phyloP scores from a whole-genome alignment of 225 moss, liverwort and hornwort species.

The Lunularia cruciata region DNA sequence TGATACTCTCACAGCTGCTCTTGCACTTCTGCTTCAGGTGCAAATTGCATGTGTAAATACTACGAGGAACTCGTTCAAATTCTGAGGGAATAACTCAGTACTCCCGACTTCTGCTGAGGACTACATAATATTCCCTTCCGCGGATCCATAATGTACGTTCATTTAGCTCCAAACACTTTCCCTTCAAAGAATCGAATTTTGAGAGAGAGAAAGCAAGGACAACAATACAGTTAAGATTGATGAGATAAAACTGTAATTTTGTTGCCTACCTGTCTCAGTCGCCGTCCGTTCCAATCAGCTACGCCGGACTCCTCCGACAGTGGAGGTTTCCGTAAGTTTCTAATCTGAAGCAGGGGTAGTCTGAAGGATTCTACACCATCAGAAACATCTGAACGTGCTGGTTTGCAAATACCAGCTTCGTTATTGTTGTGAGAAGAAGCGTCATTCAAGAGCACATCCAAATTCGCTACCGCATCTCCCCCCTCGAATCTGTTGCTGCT shows the following conservation, averaged over 20 bases:
- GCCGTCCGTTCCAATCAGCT: conserved; percentile 59
- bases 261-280: conserved; percentile 72
- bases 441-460: conserved; percentile 42
- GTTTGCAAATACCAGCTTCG: conserved; percentile 36
- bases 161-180: too few species aligned
- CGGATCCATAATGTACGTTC: too few species aligned
- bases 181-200: too few species aligned
- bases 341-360: conserved; percentile 37
- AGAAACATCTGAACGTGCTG: conserved; percentile 34
- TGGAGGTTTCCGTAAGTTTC: conserved; percentile 39
- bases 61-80: neutral
- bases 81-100: neutral
- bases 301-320: conserved; percentile 51
- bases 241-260: too few species aligned
- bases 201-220: too few species aligned
- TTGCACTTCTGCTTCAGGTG: conserved; percentile 58
- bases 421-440: conserved; percentile 40
- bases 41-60: neutral
- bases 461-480: conserved; percentile 25
- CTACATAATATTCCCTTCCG: too few species aligned
- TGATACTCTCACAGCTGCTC: conserved; percentile 66
- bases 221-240: too few species aligned
- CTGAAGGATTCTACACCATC: conserved; percentile 46
- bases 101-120: neutral
- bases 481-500: conserved; percentile 34